These are phyloP conservation scores for Debaryomycetaceae sp. DNA, from an alignment of 1,139 yeast genomes.

Conservation along the genomic window DNA sequence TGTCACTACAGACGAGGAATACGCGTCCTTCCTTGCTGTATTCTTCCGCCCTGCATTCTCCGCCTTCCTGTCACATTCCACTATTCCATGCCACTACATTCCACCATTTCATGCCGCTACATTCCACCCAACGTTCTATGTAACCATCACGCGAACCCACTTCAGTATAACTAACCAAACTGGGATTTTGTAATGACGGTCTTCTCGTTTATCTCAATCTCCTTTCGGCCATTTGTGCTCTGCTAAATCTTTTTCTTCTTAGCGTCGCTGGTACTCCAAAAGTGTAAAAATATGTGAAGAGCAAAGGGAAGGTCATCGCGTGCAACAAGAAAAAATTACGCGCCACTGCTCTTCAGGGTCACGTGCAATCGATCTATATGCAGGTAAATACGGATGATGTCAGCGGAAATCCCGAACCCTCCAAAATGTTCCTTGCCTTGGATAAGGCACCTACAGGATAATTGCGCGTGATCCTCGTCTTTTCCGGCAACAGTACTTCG, in stretches of 20 bases:
- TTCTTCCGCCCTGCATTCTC: too few species aligned
- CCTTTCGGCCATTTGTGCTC: slow-evolving; percentile 46
- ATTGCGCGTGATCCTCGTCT: background rate
- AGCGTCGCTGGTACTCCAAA: slow-evolving; percentile 45
- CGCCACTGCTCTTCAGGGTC: background rate
- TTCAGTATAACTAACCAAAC: slow-evolving; percentile 6
- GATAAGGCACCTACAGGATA: background rate
- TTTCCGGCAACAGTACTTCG: background rate
- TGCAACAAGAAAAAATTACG: background rate
- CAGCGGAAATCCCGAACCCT: too few species aligned
- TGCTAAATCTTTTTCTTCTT: slow-evolving; percentile 27
- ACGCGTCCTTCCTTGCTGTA: too few species aligned
- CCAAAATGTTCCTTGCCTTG: too few species aligned
- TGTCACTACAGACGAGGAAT: too few species aligned
- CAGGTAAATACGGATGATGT: too few species aligned
- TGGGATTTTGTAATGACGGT: slow-evolving; percentile 28
- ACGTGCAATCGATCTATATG: background rate
- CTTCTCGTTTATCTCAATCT: slow-evolving; percentile 24
- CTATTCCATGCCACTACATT: too few species aligned
- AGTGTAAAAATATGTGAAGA: slow-evolving; percentile 26
- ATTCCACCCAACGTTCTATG: too few species aligned
- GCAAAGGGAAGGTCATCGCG: slow-evolving; percentile 5
- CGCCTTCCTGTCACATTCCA: too few species aligned
- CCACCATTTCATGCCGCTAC: too few species aligned
- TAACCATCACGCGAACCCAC: slow-evolving; percentile 40